phyloP scores from a whole-genome alignment of 2,329 filamentous ascomycete species.

The Diaporthe citri region DNA sequence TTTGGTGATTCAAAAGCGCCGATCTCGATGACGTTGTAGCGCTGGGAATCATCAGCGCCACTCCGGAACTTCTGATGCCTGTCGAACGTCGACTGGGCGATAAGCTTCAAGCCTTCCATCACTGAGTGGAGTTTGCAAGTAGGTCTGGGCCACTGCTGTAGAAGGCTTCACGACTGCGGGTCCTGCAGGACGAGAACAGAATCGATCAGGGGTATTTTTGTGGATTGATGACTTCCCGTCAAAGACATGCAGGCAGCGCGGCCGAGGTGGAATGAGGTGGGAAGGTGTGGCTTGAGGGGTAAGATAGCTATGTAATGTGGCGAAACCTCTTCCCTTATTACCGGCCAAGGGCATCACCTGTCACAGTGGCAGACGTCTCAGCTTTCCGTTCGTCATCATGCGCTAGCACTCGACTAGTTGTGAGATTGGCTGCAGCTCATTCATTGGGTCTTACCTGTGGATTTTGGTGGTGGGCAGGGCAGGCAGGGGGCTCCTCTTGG shows the following conservation, averaged over 20 bases:
- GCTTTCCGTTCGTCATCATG: conserved; percentile 37
- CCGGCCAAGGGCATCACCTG: not conserved
- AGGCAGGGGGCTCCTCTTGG: conserved; percentile 1
- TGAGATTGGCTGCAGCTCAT: conserved; percentile 31
- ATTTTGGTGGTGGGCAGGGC: not conserved
- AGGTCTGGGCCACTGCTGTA: not conserved
- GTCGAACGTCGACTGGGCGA: conserved; percentile 41
- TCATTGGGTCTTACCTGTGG: not conserved
- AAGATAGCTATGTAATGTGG: conserved; percentile 31
- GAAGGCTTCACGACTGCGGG: conserved; percentile 1
- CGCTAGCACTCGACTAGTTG: conserved; percentile 23
- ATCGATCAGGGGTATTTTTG: not conserved
- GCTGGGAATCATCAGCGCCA: conserved; percentile 20
- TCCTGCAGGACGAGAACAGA: conserved; percentile 11
- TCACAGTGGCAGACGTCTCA: conserved; percentile 26
- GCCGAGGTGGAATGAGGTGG: conserved; percentile 11
- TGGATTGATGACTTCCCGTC: conserved; percentile 2
- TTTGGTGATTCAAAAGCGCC: conserved; percentile 36
- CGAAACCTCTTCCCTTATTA: conserved; percentile 25
- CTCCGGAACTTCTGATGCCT: conserved; percentile 38
- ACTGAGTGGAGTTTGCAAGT: not conserved
- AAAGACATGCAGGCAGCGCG: conserved; percentile 3
- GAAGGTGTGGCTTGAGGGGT: conserved; percentile 37
- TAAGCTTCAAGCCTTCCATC: conserved; percentile 39
- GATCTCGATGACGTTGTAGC: conserved; percentile 40